A percentile compares a stretch with the other conserved stretches of the same genome.
Conservation (phyloP, 345 rosid genomes). For the Pistacia atlantica region DNA sequence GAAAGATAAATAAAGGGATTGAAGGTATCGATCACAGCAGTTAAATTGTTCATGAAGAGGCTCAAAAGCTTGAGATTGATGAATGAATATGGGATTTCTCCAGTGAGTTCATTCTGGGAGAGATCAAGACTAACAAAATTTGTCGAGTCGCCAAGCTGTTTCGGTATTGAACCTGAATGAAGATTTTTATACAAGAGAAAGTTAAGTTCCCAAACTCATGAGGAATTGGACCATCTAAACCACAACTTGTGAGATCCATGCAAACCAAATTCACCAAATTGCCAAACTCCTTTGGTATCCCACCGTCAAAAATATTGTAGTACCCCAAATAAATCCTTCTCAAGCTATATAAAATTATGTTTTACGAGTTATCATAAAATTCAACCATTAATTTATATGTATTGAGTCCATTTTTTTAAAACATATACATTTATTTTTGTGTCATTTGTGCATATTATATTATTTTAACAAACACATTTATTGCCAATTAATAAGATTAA, state of each 20-base stretch:
- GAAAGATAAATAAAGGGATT: conserved; percentile 57
- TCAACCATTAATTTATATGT: too few species aligned
- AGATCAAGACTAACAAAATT: conserved; percentile 57
- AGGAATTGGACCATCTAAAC: conserved; percentile 54
- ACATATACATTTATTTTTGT: too few species aligned
- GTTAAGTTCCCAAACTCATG: conserved; percentile 54
- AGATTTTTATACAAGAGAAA: conserved; percentile 53
- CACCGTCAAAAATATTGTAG: conserved; percentile 54
- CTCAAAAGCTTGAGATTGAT: conserved; percentile 44
- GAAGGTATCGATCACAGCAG: conserved; percentile 53
- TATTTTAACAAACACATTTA: too few species aligned
- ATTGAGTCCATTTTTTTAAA: too few species aligned
- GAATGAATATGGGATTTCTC: conserved; percentile 58
- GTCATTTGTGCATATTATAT: too few species aligned
- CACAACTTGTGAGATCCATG: conserved; percentile 63
- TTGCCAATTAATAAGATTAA: too few species aligned
- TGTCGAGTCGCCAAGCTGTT: conserved; percentile 54
- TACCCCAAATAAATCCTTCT: conserved; percentile 58
- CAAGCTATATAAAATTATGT: conserved; percentile 10
- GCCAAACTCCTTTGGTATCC: conserved; percentile 58
- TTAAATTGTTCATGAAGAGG: conserved; percentile 63
- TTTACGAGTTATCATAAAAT: too few species aligned
- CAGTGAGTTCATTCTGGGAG: conserved; percentile 55
- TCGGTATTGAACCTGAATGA: conserved; percentile 50
- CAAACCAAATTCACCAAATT: conserved; percentile 48